A percentile compares a stretch with the other conserved stretches of the same genome.
phyloP scores from a whole-genome alignment of 257 asterid species.

The Solanum appendiculatum region DNA sequence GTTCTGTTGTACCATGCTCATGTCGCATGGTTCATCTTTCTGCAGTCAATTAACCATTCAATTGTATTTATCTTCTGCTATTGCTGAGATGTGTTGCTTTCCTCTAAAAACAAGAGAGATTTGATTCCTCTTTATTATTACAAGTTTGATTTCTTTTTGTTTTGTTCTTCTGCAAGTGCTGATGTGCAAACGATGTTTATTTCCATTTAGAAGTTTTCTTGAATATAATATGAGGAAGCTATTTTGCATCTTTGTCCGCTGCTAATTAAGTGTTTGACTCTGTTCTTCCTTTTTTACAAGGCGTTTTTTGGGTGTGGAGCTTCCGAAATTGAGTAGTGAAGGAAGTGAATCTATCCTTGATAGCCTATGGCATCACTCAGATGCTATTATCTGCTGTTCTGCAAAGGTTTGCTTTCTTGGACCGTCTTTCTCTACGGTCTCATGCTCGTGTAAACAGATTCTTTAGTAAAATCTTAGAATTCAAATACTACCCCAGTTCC shows the following conservation, averaged over 20 bases:
- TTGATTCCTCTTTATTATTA: not conserved
- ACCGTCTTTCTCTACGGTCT: not conserved
- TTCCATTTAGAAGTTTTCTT: not conserved
- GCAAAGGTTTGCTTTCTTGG: constrained; percentile 34
- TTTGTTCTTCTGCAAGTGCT: not conserved
- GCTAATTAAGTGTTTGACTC: not conserved
- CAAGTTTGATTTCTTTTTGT: not conserved
- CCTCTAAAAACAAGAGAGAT: not conserved
- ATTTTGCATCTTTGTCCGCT: not conserved
- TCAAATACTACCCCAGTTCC: not conserved
- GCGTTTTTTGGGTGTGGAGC: constrained; percentile 64
- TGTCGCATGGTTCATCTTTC: not conserved
- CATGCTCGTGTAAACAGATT: not conserved
- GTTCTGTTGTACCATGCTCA: not conserved
- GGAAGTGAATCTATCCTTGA: constrained; percentile 62
- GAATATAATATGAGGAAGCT: not conserved
- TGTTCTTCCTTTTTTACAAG: constrained; percentile 13
- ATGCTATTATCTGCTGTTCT: constrained; percentile 82
- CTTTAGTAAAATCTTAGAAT: not conserved
- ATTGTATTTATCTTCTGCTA: not conserved
- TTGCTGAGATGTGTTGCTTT: not conserved
- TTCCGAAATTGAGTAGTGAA: constrained; percentile 46
- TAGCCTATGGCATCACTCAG: constrained; percentile 67
- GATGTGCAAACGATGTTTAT: not conserved
- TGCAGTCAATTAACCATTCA: not conserved